These are phyloP conservation scores for Truncatella angustata DNA, from an alignment of 2,329 filamentous ascomycete species.

Conservation along the genomic window DNA sequence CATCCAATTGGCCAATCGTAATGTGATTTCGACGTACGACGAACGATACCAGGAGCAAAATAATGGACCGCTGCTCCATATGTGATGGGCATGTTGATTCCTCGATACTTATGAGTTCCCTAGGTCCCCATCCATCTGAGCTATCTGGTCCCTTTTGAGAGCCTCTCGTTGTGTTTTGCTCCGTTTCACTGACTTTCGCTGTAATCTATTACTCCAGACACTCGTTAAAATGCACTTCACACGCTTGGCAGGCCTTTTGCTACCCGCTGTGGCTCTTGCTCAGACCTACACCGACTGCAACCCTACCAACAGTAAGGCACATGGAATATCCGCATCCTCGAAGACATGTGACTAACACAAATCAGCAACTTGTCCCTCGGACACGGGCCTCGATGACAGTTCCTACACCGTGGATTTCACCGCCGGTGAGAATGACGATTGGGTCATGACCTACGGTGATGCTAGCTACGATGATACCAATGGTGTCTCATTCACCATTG, in stretches of 20 bases:
- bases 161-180: neutral
- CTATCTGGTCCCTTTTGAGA: neutral
- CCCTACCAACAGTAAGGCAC: constrained; percentile 7
- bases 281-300: constrained; percentile 12
- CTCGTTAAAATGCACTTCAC: constrained; percentile 7
- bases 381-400: constrained; percentile 60
- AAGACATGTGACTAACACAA: neutral
- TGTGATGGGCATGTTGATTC: neutral
- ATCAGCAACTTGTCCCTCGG: constrained; percentile 51
- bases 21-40: neutral
- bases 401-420: constrained; percentile 55
- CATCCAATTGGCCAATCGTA: constrained; percentile 2
- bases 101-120: neutral
- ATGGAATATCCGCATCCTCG: neutral
- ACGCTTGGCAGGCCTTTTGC: constrained; percentile 2
- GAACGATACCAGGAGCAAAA: neutral
- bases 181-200: constrained; percentile 1
- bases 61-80: no score
- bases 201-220: neutral
- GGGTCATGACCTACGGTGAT: constrained; percentile 1
- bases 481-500: constrained; percentile 45
- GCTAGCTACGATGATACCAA: constrained; percentile 8
- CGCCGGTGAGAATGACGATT: constrained; percentile 48
- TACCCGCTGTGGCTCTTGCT: constrained; percentile 10
- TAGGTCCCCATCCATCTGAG: constrained; percentile 2